Percentiles rank a stretch among this genome's conserved stretches.
Conservation (phyloP, 2,329 filamentous ascomycete species). For the Stromatinia cepivora region DNA sequence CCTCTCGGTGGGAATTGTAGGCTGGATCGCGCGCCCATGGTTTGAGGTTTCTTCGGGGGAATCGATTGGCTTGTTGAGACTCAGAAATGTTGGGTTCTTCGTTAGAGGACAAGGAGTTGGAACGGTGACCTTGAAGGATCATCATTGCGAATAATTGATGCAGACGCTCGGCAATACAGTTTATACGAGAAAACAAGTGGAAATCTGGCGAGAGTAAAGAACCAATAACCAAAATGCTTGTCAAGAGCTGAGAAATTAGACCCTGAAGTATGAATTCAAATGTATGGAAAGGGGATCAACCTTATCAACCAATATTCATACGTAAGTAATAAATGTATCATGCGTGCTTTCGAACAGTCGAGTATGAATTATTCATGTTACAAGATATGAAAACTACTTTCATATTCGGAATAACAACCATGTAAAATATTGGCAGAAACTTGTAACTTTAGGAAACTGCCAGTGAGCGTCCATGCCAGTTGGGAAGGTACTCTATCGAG, state of each 20-base stretch:
- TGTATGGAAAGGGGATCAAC: not conserved
- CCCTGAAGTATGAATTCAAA: not conserved
- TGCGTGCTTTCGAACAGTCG: not conserved
- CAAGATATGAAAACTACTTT: not conserved
- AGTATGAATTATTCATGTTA: not conserved
- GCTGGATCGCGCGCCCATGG: not conserved
- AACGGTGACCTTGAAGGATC: conserved; percentile 19
- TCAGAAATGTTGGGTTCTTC: not conserved
- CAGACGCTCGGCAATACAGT: not conserved
- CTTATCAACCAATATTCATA: not conserved
- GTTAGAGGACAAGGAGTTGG: conserved; percentile 1
- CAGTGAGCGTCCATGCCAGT: not conserved
- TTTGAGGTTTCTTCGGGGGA: not conserved
- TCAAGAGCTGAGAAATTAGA: not conserved
- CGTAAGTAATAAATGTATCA: not conserved
- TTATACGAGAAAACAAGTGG: not conserved
- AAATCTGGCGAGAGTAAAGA: too few species aligned
- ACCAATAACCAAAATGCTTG: not conserved
- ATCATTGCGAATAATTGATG: not conserved
- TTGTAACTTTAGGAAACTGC: not conserved
- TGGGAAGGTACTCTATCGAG: not conserved
- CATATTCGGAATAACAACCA: not conserved
- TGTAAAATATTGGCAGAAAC: not conserved
- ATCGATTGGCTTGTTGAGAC: not conserved
- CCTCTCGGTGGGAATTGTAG: not conserved